Evolutionary conservation across 495 filamentous ascomycete species (phyloP), one percentile per base, ranked within the genome.

Genomic region (Stereocaulon alpinum): DNA sequence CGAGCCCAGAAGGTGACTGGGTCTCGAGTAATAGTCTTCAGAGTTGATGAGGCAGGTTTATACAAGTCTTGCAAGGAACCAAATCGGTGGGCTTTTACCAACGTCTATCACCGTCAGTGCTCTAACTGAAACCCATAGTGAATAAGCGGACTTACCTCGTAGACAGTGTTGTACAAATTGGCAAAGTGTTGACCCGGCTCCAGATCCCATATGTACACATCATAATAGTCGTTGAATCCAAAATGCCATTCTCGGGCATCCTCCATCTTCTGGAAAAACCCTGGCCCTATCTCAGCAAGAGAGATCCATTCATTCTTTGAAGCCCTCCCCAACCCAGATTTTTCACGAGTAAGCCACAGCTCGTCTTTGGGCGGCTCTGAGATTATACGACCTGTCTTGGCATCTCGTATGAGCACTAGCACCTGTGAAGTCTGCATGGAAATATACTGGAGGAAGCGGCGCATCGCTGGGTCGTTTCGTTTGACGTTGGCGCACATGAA

Each of bases 191-290:
- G 27, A 7, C 71, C 72, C 17, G 77, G 69, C n/a, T 63, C 66
- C 32, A 72, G 71, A 58, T 79, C 73, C 76, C 77, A 79, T 11
- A 82, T 64, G 55, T 74, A 77, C 29, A 82, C 66, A 62, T 80
- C 77, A 57, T 77, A 76, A 59, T 76, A 79, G 24, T 77, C 73
- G 29, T 73, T 68, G 58, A 80, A 80, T 14, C 67, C 67, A 32
- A 80, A 72, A 32, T 69, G 68, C 77, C 76, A 81, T 40, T 71
- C 61, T 40, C 76, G 58, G 14, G 67, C 55, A 6, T 58, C 51
- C 17, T 76, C 73, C 45, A 75, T 70, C 45, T 68, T 61, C 4
- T 73, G 68, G 44, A 75, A 77, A 51, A 77, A 78, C 9, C 59
- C 43, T 15, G 66, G 59, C 12, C 72, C 72, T 55, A 80, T 68